Conservation (phyloP, 148 eudicot species). For the Chenopodium suecicum region DNA sequence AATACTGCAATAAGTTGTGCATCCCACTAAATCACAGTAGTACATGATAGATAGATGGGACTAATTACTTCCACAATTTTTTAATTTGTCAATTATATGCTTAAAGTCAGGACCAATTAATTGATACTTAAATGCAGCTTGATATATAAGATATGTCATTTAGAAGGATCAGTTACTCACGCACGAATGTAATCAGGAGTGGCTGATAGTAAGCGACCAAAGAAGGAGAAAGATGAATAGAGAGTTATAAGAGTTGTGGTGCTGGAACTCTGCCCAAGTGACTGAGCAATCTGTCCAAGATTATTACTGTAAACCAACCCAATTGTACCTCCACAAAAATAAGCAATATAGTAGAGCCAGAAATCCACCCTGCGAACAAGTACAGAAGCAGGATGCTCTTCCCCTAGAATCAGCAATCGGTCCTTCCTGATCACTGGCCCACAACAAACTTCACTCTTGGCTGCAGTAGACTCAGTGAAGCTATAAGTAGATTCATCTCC, state of each 20-base stretch:
- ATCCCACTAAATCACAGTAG: not conserved
- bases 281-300: constrained; percentile 85
- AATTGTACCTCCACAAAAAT: constrained; percentile 89
- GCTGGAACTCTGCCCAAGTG: constrained; percentile 61
- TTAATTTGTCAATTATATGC: not conserved
- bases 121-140: not conserved
- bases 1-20: not conserved
- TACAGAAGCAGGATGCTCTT: constrained; percentile 60
- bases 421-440: constrained; percentile 40
- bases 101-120: not conserved
- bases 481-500: constrained; percentile 18
- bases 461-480: constrained; percentile 11
- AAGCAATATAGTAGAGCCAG: constrained; percentile 81
- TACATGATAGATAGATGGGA: not conserved
- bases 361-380: constrained; percentile 71
- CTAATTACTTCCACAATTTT: not conserved
- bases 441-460: constrained; percentile 35
- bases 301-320: constrained; percentile 88
- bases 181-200: constrained; percentile 67
- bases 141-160: not conserved
- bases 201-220: constrained; percentile 85
- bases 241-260: constrained; percentile 62
- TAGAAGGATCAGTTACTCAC: constrained; percentile 43
- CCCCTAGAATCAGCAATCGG: constrained; percentile 67
- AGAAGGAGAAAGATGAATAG: constrained; percentile 92